Conservation (phyloP, 2,329 filamentous ascomycete species). For the Microdochium nivale region DNA sequence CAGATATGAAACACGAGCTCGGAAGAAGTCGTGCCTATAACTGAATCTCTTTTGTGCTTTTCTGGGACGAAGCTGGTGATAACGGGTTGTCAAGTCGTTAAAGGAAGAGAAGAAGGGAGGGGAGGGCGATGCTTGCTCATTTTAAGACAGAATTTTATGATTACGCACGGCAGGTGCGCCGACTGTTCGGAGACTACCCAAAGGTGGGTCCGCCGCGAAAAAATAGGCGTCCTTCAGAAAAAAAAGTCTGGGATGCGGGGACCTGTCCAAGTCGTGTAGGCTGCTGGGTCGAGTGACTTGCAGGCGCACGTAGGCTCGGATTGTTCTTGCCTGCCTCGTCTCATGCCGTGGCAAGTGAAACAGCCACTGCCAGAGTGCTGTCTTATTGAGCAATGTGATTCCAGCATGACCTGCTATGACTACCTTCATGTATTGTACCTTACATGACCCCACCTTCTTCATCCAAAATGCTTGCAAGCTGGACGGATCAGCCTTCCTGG, state of each 20-base stretch:
- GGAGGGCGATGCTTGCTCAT: constrained; percentile 14
- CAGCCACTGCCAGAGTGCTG: no score
- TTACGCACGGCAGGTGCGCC: not conserved
- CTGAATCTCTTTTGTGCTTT: constrained; percentile 40
- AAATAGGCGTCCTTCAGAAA: not conserved
- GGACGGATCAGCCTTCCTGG: no score
- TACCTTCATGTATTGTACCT: no score
- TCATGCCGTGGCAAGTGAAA: no score
- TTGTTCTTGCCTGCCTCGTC: not conserved
- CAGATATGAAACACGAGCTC: constrained; percentile 47
- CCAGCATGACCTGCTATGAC: no score
- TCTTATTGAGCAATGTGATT: no score
- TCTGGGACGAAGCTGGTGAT: constrained; percentile 33
- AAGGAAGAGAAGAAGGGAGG: constrained; percentile 26
- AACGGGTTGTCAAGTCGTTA: constrained; percentile 40
- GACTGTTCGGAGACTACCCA: not conserved
- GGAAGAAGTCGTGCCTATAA: constrained; percentile 38
- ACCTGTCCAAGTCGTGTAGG: no score
- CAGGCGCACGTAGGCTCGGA: not conserved
- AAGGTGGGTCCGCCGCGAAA: not conserved
- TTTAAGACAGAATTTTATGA: not conserved
- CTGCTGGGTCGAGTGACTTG: not conserved
- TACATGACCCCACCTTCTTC: no score
- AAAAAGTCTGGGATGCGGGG: no score
- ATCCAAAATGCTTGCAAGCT: no score